These are phyloP conservation scores for Aspergillus homomorphus DNA, from an alignment of 495 filamentous ascomycete genomes.

Conservation along the genomic window DNA sequence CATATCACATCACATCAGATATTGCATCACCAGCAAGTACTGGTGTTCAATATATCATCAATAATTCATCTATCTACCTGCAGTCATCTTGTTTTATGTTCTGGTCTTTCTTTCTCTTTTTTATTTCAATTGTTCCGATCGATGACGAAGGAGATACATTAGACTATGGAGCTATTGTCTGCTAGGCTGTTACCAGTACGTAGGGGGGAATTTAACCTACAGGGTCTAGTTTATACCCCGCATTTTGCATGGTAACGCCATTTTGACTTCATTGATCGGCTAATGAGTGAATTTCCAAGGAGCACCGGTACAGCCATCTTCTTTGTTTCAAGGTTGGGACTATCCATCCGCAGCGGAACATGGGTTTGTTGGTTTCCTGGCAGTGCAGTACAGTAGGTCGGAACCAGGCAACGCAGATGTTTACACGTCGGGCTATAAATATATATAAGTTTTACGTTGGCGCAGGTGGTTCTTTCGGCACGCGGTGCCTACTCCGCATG, in stretches of 20 bases:
- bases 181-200: no score
- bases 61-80: neutral
- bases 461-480: neutral
- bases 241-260: neutral
- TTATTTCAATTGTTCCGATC: neutral
- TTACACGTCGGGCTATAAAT: neutral
- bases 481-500: neutral
- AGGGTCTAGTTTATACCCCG: neutral
- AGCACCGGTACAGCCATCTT: neutral
- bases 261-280: neutral
- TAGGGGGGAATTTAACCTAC: no score
- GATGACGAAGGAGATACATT: neutral
- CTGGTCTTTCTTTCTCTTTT: no score
- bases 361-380: neutral
- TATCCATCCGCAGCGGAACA: no score
- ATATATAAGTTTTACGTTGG: neutral
- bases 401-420: neutral
- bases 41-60: neutral
- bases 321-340: neutral
- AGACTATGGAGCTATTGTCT: neutral
- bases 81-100: no score
- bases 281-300: neutral
- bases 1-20: no score
- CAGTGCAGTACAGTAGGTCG: neutral
- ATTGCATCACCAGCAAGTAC: no score